Percentiles rank a stretch among this genome's conserved stretches.
These are phyloP conservation scores for Russula foetens DNA, from an alignment of 768 basidiomycete genomes.

Conservation along the genomic window DNA sequence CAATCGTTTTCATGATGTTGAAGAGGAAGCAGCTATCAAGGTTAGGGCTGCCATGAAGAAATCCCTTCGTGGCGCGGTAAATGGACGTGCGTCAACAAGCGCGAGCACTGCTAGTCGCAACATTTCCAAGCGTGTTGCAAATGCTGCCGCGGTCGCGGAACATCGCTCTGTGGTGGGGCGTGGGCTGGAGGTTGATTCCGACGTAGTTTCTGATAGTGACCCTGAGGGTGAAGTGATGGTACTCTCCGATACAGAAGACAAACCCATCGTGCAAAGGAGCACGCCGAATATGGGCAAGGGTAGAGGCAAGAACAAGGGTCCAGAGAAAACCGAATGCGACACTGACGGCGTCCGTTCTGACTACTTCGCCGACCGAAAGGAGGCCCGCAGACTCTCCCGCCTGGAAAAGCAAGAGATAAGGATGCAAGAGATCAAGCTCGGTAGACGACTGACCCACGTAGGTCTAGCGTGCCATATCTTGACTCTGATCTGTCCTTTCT, in stretches of 20 bases:
- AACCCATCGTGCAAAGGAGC: constrained; percentile 12
- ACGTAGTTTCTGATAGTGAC: constrained; percentile 15
- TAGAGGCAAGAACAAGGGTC: constrained; percentile 26
- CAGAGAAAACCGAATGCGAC: constrained; percentile 10
- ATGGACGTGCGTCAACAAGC: constrained; percentile 25
- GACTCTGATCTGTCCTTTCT: background rate
- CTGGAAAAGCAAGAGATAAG: constrained; percentile 22
- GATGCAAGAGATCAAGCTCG: constrained; percentile 48
- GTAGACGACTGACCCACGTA: constrained; percentile 68
- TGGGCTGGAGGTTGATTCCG: constrained; percentile 21
- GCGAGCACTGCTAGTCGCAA: constrained; percentile 27
- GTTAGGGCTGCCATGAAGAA: constrained; percentile 46
- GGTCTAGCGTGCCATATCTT: constrained; percentile 21
- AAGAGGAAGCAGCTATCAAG: constrained; percentile 35
- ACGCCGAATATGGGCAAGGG: constrained; percentile 33
- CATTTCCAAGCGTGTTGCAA: constrained; percentile 33
- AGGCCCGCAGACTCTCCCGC: constrained; percentile 6
- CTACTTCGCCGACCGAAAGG: background rate
- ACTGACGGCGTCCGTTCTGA: constrained; percentile 13
- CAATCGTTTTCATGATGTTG: constrained; percentile 9
- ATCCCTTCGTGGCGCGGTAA: constrained; percentile 34
- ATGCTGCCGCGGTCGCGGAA: constrained; percentile 48
- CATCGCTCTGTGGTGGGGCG: constrained; percentile 33
- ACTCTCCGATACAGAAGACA: background rate
- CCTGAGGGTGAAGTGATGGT: background rate